These are phyloP conservation scores for Ambrosia hybrid DNA, from an alignment of 140 eudicot species.

Conservation along the genomic window DNA sequence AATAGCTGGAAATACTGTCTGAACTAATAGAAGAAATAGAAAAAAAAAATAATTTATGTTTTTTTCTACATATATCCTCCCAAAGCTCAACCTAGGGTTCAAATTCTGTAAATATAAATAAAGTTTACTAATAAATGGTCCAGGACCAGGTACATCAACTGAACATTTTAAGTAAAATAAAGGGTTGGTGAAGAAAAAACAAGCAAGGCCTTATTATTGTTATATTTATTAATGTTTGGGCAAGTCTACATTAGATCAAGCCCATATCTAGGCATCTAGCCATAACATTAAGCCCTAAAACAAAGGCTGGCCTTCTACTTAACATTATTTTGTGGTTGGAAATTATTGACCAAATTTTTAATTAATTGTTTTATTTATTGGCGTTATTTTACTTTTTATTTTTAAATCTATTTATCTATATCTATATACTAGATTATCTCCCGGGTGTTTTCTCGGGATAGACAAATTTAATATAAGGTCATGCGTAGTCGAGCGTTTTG, in stretches of 20 bases:
- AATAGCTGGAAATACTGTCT: background rate
- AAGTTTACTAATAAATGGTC: conserved; percentile 7
- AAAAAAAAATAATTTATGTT: no score
- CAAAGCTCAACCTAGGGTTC: background rate
- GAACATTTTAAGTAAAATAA: conserved; percentile 4
- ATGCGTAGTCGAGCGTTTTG: no score
- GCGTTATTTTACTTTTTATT: background rate
- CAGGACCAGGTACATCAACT: background rate
- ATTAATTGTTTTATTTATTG: background rate
- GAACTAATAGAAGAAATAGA: background rate
- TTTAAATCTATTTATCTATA: background rate
- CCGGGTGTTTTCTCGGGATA: no score
- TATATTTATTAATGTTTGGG: conserved; percentile 11
- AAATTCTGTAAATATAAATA: background rate
- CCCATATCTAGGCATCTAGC: conserved; percentile 12
- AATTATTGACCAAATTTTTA: background rate
- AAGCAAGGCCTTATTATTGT: conserved; percentile 10
- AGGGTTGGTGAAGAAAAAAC: background rate
- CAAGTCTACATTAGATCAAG: conserved; percentile 15
- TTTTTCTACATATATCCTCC: no score
- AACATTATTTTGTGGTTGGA: conserved; percentile 11
- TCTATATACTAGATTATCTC: no score
- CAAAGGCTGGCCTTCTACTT: conserved; percentile 9
- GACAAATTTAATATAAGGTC: no score
- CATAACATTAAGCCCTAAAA: background rate